Evolutionary conservation across 2,329 filamentous ascomycete genomes (phyloP).

Genomic region (Talaromyces verruculosus): DNA sequence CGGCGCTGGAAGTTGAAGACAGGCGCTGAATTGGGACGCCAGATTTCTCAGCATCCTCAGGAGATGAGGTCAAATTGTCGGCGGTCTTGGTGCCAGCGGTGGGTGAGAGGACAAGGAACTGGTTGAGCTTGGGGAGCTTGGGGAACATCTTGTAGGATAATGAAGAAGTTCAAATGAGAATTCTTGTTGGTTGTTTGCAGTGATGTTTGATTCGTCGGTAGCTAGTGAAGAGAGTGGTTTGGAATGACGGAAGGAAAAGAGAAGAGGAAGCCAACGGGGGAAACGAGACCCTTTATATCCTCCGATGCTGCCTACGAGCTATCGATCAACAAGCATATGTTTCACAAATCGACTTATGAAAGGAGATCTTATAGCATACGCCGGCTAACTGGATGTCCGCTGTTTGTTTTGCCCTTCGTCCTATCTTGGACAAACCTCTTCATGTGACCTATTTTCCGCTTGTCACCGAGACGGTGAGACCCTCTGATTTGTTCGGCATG

Average conservation of each 20-base stretch:
- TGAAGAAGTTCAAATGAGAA: neutral
- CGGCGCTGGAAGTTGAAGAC: slow-evolving; percentile 19
- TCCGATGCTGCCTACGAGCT: neutral
- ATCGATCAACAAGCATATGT: slow-evolving; percentile 7
- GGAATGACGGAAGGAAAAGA: neutral
- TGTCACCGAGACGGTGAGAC: slow-evolving; percentile 9
- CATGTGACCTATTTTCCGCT: slow-evolving; percentile 5
- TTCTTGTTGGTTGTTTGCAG: neutral
- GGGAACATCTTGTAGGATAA: slow-evolving; percentile 19
- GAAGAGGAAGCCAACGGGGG: neutral
- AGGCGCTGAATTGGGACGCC: slow-evolving; percentile 10
- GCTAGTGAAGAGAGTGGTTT: neutral
- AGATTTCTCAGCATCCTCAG: slow-evolving; percentile 6
- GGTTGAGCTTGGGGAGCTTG: slow-evolving; percentile 20
- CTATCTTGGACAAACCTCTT: neutral
- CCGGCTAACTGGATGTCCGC: neutral
- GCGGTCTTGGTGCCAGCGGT: slow-evolving; percentile 8
- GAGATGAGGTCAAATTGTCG: slow-evolving; percentile 7
- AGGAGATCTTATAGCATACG: neutral
- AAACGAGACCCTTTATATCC: slow-evolving; percentile 12
- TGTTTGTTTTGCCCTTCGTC: neutral
- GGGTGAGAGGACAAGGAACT: slow-evolving; percentile 21
- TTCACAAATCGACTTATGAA: slow-evolving; percentile 8
- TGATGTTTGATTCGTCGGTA: neutral
- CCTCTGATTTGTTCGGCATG: slow-evolving; percentile 17